phyloP scores from a whole-genome alignment of 2,329 filamentous ascomycete genomes.

The Phyllosticta ampelicida region DNA sequence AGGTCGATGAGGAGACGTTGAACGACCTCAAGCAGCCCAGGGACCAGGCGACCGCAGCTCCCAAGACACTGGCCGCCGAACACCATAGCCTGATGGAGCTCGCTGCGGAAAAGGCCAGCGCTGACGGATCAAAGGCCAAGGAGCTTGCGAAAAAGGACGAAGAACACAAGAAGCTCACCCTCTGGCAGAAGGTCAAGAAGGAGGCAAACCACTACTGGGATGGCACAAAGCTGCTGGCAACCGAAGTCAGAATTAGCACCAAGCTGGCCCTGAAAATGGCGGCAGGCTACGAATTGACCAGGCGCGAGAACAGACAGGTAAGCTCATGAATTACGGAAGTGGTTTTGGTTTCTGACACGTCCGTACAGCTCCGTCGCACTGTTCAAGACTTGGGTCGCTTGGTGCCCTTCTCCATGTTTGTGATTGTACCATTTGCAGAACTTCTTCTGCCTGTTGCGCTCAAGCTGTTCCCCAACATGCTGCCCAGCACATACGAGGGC shows the following conservation, averaged over 20 bases:
- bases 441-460: conserved; percentile 82
- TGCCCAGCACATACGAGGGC: conserved; percentile 93
- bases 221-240: conserved; percentile 85
- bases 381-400: conserved; percentile 87
- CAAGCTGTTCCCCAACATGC: conserved; percentile 91
- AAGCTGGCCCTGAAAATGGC: conserved; percentile 93
- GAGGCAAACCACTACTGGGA: conserved; percentile 96
- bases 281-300: conserved; percentile 88
- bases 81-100: conserved; percentile 49
- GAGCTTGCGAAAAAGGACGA: conserved; percentile 54
- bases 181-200: conserved; percentile 91
- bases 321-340: background rate
- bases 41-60: conserved; percentile 31
- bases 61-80: conserved; percentile 39
- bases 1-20: conserved; percentile 16
- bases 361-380: conserved; percentile 61
- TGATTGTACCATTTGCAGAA: conserved; percentile 94
- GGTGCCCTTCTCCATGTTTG: conserved; percentile 91
- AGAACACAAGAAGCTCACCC: conserved; percentile 72
- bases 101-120: conserved; percentile 47
- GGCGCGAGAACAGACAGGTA: conserved; percentile 80
- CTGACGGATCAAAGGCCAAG: conserved; percentile 40
- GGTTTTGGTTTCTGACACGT: too few species aligned
- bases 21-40: conserved; percentile 22
- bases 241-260: conserved; percentile 87